Evolutionary conservation across 306 rosid species (phyloP), one percentile per base, ranked within the genome.

Genomic region (Urtica urens): DNA sequence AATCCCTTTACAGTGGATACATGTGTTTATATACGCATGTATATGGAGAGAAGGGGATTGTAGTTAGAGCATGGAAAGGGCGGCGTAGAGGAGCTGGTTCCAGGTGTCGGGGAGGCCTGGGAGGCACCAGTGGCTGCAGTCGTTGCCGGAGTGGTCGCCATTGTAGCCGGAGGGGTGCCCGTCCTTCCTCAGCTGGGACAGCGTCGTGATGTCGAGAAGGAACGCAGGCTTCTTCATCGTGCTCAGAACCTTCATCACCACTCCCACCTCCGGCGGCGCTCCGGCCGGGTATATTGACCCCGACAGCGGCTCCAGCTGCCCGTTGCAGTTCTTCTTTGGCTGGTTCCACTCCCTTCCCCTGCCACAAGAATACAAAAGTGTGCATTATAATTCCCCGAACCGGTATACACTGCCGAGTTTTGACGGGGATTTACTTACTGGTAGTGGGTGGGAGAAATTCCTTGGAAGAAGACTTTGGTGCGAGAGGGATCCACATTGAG

Each of bases 41-140:
- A 38, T 37, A 53, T 40, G 8, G 58, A 38, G 46, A 60, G 53
- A 40, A n/a, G 22, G 20, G 1, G 44, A 27, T n/a, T 46, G 21
- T 43, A 35, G 11, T 2, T 28, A 8, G 18, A 16, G 27, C 33
- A 75, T 71, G 39, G 56, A 45, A 28, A 90, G 92, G 18, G 83
- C 76, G 14, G 99, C 87, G 40, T 79, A 81, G 10, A 85, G 59
- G 55, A 90, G 95, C 50, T 81, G 95, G 72, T 90, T 90, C 99
- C 99, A 90, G 6, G 94, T 79, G 62, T 90, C 99, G 10, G 99
- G 99, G 54, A 84, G 59, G 11, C 99, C 99, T 5, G 99, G 99
- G 12, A 90, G 69, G 60, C 99, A 90, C 99, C 99, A 90, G 17
- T 90, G 99, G 72, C 95, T 90, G 59, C 99, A 90, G 34, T 90